Evolutionary conservation across 768 basidiomycete genomes (phyloP), one percentile per base, ranked within the genome.

Genomic region (Suillus subaureus): DNA sequence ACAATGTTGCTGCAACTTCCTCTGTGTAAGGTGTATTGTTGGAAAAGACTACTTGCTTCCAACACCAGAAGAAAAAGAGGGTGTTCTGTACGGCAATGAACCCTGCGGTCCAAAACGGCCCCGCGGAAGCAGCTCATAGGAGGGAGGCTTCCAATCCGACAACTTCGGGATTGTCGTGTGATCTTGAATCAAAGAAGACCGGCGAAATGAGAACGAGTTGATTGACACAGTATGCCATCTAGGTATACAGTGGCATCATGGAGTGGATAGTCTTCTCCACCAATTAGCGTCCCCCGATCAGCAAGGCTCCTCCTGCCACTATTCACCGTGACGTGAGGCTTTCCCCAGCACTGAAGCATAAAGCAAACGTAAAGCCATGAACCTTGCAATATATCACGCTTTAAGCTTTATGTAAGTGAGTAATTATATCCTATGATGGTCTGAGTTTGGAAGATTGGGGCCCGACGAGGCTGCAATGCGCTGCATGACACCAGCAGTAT

Each of bases 121-220:
- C 75, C 73, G 68, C 75, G 71, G 67, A 62, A 60, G 69, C 72
- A 62, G 63, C 64, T 68, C 67, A 37, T 71, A 74, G 69, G 68
- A 35, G 54, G 40, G 11, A 55, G 21, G 31, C 11, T 55, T 54
- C 54, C 31, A 55, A 13, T 55, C 21, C 26, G 16, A 60, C 26
- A 2, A 39, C 31, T 51, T 33, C 31, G 42, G 40, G 55, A 43
- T 31, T 61, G 64, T 64, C 35, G 66, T 39, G 56, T 61, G 55
- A 23, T 37, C 43, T 26, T 18, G 31, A 47, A 55, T 66, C 37
- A 55, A 55, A 42, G 55, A 40, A 63, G n/a, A 35, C 31, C 6
- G 13, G 21, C 21, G 16, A 18, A 54, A 54, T 31, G 16, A 28
- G 51, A 28, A 28, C 9, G 9, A 54, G 9, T 18, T 31, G 16